Percentiles rank a stretch among this genome's conserved stretches.
These are phyloP conservation scores for Blastocystis sp. DNA, from an alignment of 352 stramenopile species.

Conservation along the genomic window DNA sequence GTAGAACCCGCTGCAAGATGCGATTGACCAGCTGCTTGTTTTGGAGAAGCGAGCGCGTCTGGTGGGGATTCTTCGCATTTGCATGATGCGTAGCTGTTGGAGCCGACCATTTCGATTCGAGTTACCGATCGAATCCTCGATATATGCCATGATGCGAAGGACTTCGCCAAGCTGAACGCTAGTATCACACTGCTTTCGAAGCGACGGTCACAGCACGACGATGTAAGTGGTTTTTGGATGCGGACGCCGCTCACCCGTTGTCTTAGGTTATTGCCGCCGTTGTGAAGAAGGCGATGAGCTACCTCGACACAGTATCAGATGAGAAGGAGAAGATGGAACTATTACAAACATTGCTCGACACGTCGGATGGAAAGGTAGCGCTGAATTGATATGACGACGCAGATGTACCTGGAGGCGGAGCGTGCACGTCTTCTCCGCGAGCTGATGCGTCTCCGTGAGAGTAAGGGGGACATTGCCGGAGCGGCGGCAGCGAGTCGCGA, in stretches of 20 bases:
- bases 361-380: slow-evolving; percentile 49
- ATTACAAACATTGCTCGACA: slow-evolving; percentile 24
- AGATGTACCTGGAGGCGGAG: slow-evolving; percentile 40
- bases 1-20: slow-evolving; percentile 43
- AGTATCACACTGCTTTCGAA: slow-evolving; percentile 38
- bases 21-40: slow-evolving; percentile 33
- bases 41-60: slow-evolving; percentile 46
- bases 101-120: slow-evolving; percentile 12
- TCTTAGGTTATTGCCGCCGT: neutral
- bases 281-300: slow-evolving; percentile 17
- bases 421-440: neutral
- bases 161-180: slow-evolving; percentile 12
- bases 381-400: neutral
- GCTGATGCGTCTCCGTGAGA: slow-evolving; percentile 47
- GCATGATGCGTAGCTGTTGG: slow-evolving; percentile 12
- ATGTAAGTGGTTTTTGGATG: slow-evolving; percentile 2
- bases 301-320: neutral
- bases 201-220: slow-evolving; percentile 24
- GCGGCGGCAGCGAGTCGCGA: slow-evolving; percentile 28
- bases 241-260: neutral
- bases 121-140: slow-evolving; percentile 35
- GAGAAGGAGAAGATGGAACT: neutral
- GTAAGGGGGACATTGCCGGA: neutral
- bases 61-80: neutral
- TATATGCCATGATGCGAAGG: neutral